A percentile compares a stretch with the other conserved stretches of the same genome.
These are phyloP conservation scores for Monosporozyma servazzii DNA, from an alignment of 805 yeast species.

Conservation along the genomic window DNA sequence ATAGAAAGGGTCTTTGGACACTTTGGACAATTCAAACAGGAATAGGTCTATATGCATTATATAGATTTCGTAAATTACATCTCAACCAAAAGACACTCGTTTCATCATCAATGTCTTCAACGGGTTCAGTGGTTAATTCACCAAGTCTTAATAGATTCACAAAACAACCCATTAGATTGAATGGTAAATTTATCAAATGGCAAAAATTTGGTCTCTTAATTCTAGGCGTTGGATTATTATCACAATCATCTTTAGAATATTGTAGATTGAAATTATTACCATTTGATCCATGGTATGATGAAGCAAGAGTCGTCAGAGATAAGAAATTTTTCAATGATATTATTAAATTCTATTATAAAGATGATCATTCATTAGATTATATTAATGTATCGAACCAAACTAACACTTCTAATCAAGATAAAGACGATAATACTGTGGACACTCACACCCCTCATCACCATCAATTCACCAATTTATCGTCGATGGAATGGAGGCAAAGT, in stretches of 20 bases:
- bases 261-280: constrained; percentile 37
- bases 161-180: not conserved
- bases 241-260: constrained; percentile 48
- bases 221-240: constrained; percentile 40
- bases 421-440: constrained; percentile 24
- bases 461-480: constrained; percentile 14
- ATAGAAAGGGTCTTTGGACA: constrained; percentile 42
- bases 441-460: not conserved
- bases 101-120: not conserved
- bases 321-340: constrained; percentile 31
- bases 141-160: constrained; percentile 1
- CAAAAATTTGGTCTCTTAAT: constrained; percentile 8
- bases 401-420: constrained; percentile 1
- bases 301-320: constrained; percentile 46
- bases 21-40: constrained; percentile 45
- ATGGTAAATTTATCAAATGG: not conserved
- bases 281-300: constrained; percentile 67
- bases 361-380: constrained; percentile 21
- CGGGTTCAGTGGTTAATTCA: not conserved
- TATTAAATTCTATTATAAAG: constrained; percentile 27
- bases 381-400: constrained; percentile 15
- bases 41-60: constrained; percentile 33
- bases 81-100: not conserved
- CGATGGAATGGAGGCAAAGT: constrained; percentile 28
- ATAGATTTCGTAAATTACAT: constrained; percentile 11